Conservation (phyloP, 176 grass and related monocot species). For the Carex cristatella region DNA sequence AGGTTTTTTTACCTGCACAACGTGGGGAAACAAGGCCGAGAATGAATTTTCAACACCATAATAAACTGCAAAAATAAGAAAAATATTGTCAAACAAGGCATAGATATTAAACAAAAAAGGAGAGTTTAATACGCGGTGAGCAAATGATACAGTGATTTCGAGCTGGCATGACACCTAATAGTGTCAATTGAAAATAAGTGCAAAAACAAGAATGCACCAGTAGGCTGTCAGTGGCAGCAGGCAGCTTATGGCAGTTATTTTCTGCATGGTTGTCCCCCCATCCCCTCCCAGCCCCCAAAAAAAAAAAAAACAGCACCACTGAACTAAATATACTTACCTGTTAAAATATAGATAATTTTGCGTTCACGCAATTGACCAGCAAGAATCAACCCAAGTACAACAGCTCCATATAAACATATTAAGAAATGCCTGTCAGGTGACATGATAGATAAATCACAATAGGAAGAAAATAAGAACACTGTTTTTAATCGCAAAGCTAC, state of each 20-base stretch:
- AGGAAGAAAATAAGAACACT: slow-evolving; percentile 9
- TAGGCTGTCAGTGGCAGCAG: not conserved
- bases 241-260: not conserved
- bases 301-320: not conserved
- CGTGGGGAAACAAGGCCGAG: slow-evolving; percentile 68
- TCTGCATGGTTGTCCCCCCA: not conserved
- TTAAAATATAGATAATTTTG: slow-evolving; percentile 82
- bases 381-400: slow-evolving; percentile 63
- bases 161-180: not conserved
- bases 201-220: not conserved
- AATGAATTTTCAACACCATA: slow-evolving; percentile 78
- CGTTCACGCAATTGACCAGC: slow-evolving; percentile 76
- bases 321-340: slow-evolving; percentile 41
- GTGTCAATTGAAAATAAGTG: not conserved
- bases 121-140: not conserved
- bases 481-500: not conserved
- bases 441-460: not conserved
- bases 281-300: not conserved
- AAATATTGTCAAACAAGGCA: slow-evolving; percentile 15
- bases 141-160: not conserved
- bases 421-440: slow-evolving; percentile 71
- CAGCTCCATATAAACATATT: slow-evolving; percentile 69
- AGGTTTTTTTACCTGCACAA: slow-evolving; percentile 55
- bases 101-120: not conserved
- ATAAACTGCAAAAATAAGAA: slow-evolving; percentile 55